phyloP scores from a whole-genome alignment of 768 basidiomycete species.

The Suillus subaureus region DNA sequence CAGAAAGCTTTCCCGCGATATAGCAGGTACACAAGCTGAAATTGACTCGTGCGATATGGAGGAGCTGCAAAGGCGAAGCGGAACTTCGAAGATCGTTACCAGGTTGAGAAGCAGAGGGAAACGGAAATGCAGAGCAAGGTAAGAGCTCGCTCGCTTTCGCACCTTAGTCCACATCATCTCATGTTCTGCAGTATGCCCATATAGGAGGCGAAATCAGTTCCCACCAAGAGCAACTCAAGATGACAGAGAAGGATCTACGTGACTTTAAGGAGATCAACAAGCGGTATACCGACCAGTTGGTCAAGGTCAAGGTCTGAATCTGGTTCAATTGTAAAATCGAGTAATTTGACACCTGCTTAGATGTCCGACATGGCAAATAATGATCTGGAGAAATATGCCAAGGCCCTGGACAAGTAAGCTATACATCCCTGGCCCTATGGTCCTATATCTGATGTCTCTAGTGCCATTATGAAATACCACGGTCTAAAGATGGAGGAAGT shows the following conservation, averaged over 20 bases:
- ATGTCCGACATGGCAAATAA: conserved; percentile 98
- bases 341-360: conserved; percentile 39
- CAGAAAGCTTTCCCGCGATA: conserved; percentile 65
- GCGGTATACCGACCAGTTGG: conserved; percentile 85
- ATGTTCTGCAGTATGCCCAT: conserved; percentile 62
- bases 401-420: conserved; percentile 92
- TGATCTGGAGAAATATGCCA: conserved; percentile 96
- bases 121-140: conserved; percentile 72
- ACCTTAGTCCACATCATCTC: conserved; percentile 2
- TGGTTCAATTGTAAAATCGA: not conserved
- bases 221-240: conserved; percentile 64
- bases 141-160: conserved; percentile 20
- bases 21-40: conserved; percentile 65
- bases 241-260: conserved; percentile 67
- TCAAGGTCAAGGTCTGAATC: conserved; percentile 83
- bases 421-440: not conserved
- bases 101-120: conserved; percentile 70
- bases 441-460: conserved; percentile 36
- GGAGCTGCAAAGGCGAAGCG: conserved; percentile 79
- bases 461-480: conserved; percentile 99
- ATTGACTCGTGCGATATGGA: conserved; percentile 83
- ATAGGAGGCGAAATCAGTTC: conserved; percentile 83
- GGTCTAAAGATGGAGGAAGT: conserved; percentile 98
- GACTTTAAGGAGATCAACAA: conserved; percentile 89
- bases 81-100: conserved; percentile 83